Evolutionary conservation across 305 asterid species (phyloP), one percentile per base, ranked within the genome.

Genomic region (Fraxinus xanthoxyloides): DNA sequence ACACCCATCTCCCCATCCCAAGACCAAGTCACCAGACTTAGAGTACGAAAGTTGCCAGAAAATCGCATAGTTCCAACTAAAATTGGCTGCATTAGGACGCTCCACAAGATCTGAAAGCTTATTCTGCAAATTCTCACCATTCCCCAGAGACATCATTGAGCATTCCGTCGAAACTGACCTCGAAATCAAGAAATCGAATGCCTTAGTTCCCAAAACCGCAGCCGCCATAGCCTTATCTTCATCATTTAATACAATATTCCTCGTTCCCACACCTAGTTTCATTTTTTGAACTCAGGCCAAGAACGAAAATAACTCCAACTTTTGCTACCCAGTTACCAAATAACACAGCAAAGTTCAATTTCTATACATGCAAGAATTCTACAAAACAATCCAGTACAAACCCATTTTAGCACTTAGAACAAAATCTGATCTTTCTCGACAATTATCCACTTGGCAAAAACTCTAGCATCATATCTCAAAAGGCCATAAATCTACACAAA

Each of bases 201-300:
- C 34, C 34, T 31, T 31, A 31, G 34, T 31, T 31, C 34, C 34
- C 34, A 31, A 31, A 31, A 31, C 5, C 0, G 34, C 85, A 17
- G 84, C 87, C 86, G 83, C 87, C 85, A 81, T 73, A 36, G 82
- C 81, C 76, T 85, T 89, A 70, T 87, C 87, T 72, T 87, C 92
- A 82, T 86, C 87, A 79, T 67, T 84, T 88, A 85, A 81, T 75
- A 54, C 56, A 74, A 81, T 65, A 26, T 85, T 84, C 80, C 84
- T 88, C 82, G 72, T 85, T 76, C 80, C 86, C 84, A 78, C 85
- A 78, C 77, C 85, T 30, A 81, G 36, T 77, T 82, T 85, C 84
- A 85, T 87, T 36, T 32, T 77, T 12, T 12, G 19, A 67, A 67
- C 36, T 72, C 31, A 30, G 31, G 23, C 73, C 51, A 76, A 84